Percentiles rank a stretch among this genome's conserved stretches.
Conservation (phyloP, 2,329 filamentous ascomycete species). For the Juglanconis oblonga region DNA sequence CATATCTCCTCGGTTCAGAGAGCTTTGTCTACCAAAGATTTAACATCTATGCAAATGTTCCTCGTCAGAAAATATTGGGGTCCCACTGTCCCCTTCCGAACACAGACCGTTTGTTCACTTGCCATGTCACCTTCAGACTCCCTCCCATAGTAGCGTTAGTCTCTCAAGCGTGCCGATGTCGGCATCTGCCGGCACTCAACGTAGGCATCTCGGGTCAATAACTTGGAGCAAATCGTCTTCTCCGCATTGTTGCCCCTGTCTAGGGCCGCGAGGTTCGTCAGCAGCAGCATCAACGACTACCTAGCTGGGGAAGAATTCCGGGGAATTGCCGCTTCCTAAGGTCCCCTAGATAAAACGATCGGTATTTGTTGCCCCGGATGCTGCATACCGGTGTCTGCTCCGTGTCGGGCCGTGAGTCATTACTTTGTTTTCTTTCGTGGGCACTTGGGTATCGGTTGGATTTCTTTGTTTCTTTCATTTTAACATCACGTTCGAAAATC, state of each 20-base stretch:
- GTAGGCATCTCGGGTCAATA: not conserved
- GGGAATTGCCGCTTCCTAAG: not conserved
- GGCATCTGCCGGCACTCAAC: not conserved
- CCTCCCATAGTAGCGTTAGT: not conserved
- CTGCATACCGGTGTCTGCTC: not conserved
- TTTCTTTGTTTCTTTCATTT: not conserved
- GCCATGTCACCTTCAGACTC: not conserved
- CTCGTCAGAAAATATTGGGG: too few relatives aligned
- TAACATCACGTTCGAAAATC: too few relatives aligned
- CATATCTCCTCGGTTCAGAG: too few relatives aligned
- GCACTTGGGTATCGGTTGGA: not conserved
- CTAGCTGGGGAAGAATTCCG: too few relatives aligned
- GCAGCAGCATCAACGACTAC: not conserved
- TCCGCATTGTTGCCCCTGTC: not conserved
- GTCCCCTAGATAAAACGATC: not conserved
- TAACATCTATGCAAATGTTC: too few relatives aligned
- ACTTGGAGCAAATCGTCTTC: too few relatives aligned
- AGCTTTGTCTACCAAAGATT: too few relatives aligned
- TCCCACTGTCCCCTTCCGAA: too few relatives aligned
- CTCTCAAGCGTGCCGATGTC: constrained; percentile 6
- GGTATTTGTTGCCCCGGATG: not conserved
- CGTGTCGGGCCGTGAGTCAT: not conserved
- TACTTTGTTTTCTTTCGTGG: not conserved
- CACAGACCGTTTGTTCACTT: too few relatives aligned
- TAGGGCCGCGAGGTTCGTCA: not conserved